These are phyloP conservation scores for Phialophora macrospora DNA, from an alignment of 2,329 filamentous ascomycete genomes.

Conservation along the genomic window DNA sequence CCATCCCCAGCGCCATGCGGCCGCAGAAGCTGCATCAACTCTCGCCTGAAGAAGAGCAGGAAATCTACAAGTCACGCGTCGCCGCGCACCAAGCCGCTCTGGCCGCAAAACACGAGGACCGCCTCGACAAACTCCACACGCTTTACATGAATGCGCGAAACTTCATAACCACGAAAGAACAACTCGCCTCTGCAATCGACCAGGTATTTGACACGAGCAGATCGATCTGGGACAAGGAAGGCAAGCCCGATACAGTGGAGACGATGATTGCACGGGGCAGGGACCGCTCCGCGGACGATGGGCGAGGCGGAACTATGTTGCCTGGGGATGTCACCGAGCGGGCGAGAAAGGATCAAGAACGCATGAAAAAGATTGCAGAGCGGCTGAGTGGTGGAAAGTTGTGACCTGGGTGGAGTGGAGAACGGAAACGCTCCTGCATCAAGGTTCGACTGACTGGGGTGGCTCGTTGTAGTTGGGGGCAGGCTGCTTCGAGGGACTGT, in stretches of 20 bases:
- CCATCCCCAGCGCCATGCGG: conserved; percentile 61
- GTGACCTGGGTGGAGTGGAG: conserved; percentile 33
- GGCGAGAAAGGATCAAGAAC: conserved; percentile 52
- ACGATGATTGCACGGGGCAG: conserved; percentile 46
- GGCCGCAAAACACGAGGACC: conserved; percentile 61
- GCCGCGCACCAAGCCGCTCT: conserved; percentile 51
- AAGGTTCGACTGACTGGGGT: not conserved
- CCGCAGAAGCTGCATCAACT: conserved; percentile 45
- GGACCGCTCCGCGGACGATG: conserved; percentile 27
- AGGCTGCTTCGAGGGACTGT: not conserved
- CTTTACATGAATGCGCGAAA: conserved; percentile 85
- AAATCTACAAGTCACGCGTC: conserved; percentile 44
- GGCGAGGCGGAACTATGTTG: conserved; percentile 28
- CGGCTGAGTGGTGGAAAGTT: conserved; percentile 71
- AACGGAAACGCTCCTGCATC: not conserved
- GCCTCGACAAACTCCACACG: conserved; percentile 75
- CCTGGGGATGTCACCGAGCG: conserved; percentile 41
- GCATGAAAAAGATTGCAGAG: conserved; percentile 69
- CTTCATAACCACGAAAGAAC: conserved; percentile 83
- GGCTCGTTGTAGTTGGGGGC: too few relatives aligned
- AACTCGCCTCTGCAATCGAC: conserved; percentile 76
- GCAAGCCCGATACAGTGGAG: conserved; percentile 54
- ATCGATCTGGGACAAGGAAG: conserved; percentile 59
- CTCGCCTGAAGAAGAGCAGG: conserved; percentile 43
- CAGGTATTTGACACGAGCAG: conserved; percentile 69